Base-by-base conservation (phyloP, 148 eudicot species). In the Tetragonia tetragonoides region DNA sequence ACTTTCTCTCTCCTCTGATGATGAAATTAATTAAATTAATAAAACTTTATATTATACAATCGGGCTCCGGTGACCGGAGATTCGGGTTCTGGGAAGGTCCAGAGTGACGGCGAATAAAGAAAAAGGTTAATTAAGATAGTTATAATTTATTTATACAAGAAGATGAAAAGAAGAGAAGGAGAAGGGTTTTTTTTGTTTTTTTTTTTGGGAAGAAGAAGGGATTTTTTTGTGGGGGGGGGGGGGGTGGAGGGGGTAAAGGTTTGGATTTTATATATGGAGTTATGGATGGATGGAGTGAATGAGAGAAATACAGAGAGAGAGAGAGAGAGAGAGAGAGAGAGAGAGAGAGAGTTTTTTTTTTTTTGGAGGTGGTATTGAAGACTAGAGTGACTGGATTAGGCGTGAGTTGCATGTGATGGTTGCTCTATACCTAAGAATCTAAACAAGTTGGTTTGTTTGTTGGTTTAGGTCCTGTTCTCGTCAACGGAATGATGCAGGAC, bases 11-110 rank as follows among this genome's bases (percentile, higher is more conserved):
- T 59, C 66, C 59, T 42, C 59, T 56, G 44, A 21, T 24, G 18
- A 8, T 65, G 9, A 11, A 15, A 4, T 16, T 57, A 7, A 7
- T 7, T 0, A 49, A 54, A 5, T 54, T 12, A 3, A 54, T 17
- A 54, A 54, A 10, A 14, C 4, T 4, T 10, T 3, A 17, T 14
- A 4, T 5, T 0, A 4, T 11, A 21, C 38, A 42, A 46, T 44
- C 56, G 72, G 73, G 18, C 51, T 5, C 20, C 57, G 59, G 73
- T 7, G 57, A 40, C 73, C 73, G 73, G 59, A 70, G 39, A 70
- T 47, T 70, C 59, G 60, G 73, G 24, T 70, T 70, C 40, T 37
- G 53, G 72, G 34, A 7, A 66, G 69, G 37, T 66, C n/a, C 6
- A 17, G 72, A 21, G 10, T 24, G 34, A 47, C 72, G 72, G 72